A percentile compares a stretch with the other conserved stretches of the same genome.
These are phyloP conservation scores for Amaranthus hypochondriacus DNA, from an alignment of 148 eudicot genomes.

Conservation along the genomic window DNA sequence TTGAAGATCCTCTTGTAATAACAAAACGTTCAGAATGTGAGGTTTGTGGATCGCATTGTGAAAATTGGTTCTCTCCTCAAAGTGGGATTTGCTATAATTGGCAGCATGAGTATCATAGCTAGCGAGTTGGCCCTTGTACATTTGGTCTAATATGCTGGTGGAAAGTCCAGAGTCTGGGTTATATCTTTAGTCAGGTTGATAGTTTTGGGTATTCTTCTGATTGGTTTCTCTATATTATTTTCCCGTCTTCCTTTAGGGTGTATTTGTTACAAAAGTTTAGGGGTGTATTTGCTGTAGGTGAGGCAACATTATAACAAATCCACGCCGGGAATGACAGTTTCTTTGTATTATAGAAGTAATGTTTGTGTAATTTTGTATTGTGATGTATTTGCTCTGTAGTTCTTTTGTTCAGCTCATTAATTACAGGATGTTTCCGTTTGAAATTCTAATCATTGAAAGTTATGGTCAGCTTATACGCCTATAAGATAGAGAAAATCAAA, in stretches of 20 bases:
- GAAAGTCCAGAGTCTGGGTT: slow-evolving; percentile 26
- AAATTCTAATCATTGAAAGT: too few relatives aligned
- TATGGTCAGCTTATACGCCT: too few relatives aligned
- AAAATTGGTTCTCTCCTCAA: too few relatives aligned
- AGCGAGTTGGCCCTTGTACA: slow-evolving; percentile 27
- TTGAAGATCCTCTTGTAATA: slow-evolving; percentile 13
- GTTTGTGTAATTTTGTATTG: slow-evolving; percentile 25
- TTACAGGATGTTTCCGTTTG: too few relatives aligned
- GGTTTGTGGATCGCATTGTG: slow-evolving; percentile 10
- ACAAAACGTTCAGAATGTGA: slow-evolving; percentile 11
- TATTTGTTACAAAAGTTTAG: slow-evolving; percentile 20
- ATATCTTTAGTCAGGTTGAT: slow-evolving; percentile 29
- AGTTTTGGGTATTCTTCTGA: slow-evolving; percentile 27
- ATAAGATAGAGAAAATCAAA: too few relatives aligned
- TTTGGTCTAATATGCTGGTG: slow-evolving; percentile 24
- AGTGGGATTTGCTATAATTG: slow-evolving; percentile 1
- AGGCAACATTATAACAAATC: slow-evolving; percentile 22
- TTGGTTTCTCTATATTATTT: slow-evolving; percentile 21
- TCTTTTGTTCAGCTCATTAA: too few relatives aligned
- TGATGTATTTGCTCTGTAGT: too few relatives aligned
- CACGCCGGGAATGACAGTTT: slow-evolving; percentile 17
- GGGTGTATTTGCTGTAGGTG: slow-evolving; percentile 23
- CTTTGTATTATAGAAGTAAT: slow-evolving; percentile 34
- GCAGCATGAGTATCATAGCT: not conserved
- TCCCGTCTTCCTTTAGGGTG: slow-evolving; percentile 25